These are phyloP conservation scores for Dendrobium chrysotoxum DNA, from an alignment of 106 monocot species.

Conservation along the genomic window DNA sequence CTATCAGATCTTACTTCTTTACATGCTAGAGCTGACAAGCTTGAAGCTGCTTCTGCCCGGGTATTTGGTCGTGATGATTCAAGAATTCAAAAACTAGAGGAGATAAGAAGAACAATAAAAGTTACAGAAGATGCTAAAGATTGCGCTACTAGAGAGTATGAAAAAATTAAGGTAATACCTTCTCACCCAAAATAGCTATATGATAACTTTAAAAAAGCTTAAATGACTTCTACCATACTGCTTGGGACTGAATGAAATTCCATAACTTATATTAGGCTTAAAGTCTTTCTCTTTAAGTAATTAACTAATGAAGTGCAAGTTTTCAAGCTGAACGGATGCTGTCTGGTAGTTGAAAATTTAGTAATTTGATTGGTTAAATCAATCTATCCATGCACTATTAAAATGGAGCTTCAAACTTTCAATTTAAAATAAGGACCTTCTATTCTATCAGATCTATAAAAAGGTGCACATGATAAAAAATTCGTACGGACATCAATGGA, in stretches of 20 bases:
- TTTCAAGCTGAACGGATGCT: background rate
- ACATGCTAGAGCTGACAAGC: constrained; percentile 60
- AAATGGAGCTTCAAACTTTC: background rate
- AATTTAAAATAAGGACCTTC: background rate
- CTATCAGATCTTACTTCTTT: constrained; percentile 78
- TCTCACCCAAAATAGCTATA: background rate
- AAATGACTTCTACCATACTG: background rate
- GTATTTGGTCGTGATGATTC: constrained; percentile 82
- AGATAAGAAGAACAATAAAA: constrained; percentile 57
- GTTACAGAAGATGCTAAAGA: constrained; percentile 71
- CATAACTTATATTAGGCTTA: background rate
- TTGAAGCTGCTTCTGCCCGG: constrained; percentile 75
- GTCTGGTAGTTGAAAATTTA: background rate
- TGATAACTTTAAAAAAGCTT: background rate
- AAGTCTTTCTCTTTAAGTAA: background rate
- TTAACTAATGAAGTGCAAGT: background rate
- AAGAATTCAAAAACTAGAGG: constrained; percentile 67
- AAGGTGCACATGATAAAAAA: background rate
- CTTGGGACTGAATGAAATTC: background rate
- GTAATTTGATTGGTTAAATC: background rate
- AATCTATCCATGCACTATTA: background rate
- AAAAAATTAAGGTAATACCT: constrained; percentile 73
- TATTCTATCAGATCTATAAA: background rate
- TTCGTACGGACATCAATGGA: background rate
- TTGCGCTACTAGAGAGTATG: constrained; percentile 73